phyloP scores from a whole-genome alignment of 257 asterid species.

The Leptodermis oblonga region DNA sequence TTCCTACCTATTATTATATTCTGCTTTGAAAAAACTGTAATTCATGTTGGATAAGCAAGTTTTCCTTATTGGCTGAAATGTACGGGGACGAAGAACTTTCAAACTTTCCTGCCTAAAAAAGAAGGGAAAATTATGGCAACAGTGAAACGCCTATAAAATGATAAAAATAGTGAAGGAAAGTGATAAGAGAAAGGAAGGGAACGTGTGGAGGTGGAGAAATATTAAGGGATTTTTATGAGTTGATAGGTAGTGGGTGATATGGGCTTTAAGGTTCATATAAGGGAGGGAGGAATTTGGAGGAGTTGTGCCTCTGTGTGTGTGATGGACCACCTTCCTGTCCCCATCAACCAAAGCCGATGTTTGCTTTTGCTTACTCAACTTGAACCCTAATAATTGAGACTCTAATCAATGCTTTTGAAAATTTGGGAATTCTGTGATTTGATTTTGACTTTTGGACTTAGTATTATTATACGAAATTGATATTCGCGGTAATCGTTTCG shows the following conservation, averaged over 20 bases:
- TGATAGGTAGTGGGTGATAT: conserved; percentile 17
- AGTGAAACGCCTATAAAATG: too few species aligned
- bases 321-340: conserved; percentile 32
- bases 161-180: not conserved
- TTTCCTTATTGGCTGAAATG: not conserved
- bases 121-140: too few species aligned
- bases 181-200: not conserved
- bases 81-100: too few species aligned
- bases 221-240: not conserved
- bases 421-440: not conserved
- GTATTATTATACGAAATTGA: too few species aligned
- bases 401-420: not conserved
- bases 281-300: too few species aligned
- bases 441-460: too few species aligned
- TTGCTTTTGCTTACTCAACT: conserved; percentile 19
- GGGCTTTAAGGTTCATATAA: conserved; percentile 15
- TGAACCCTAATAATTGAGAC: conserved; percentile 14
- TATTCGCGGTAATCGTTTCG: too few species aligned
- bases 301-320: too few species aligned
- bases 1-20: too few species aligned
- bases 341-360: conserved; percentile 13
- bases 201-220: not conserved
- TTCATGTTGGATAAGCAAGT: not conserved
- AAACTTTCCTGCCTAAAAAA: too few species aligned
- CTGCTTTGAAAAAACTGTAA: too few species aligned